These are phyloP conservation scores for Obba rivulosa DNA, from an alignment of 768 basidiomycete genomes.

Conservation along the genomic window DNA sequence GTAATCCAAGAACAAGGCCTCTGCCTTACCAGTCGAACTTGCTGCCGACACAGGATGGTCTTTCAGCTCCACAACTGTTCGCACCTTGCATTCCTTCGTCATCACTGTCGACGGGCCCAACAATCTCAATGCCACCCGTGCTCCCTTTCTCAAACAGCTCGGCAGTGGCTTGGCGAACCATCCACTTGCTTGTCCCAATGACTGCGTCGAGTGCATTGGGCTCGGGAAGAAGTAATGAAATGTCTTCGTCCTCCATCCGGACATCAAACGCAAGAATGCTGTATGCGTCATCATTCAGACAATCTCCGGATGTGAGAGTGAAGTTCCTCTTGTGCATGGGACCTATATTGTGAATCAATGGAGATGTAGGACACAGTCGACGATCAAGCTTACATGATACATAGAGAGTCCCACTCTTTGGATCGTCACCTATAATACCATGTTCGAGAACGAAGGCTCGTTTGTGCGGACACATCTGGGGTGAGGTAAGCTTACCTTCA, in stretches of 20 bases:
- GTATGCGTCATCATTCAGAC: conserved; percentile 55
- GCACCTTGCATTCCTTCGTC: neutral
- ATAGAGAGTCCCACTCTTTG: conserved; percentile 41
- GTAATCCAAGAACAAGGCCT: neutral
- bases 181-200: conserved; percentile 63
- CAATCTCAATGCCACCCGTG: conserved; percentile 30
- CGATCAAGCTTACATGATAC: conserved; percentile 37
- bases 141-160: conserved; percentile 28
- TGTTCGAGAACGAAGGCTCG: conserved; percentile 68
- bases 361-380: neutral
- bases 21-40: conserved; percentile 16
- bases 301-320: conserved; percentile 47
- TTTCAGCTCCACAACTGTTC: neutral
- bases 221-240: conserved; percentile 51
- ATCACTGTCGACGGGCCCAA: conserved; percentile 14
- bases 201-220: conserved; percentile 47
- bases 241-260: conserved; percentile 35
- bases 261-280: conserved; percentile 59
- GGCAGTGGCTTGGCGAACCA: conserved; percentile 48
- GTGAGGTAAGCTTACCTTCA: neutral
- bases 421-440: conserved; percentile 62
- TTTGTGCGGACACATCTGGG: conserved; percentile 42
- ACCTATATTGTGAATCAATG: conserved; percentile 28
- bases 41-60: conserved; percentile 7
- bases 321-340: conserved; percentile 70